Conservation (phyloP, 805 yeast genomes). For the Nakazawaea holstii region DNA sequence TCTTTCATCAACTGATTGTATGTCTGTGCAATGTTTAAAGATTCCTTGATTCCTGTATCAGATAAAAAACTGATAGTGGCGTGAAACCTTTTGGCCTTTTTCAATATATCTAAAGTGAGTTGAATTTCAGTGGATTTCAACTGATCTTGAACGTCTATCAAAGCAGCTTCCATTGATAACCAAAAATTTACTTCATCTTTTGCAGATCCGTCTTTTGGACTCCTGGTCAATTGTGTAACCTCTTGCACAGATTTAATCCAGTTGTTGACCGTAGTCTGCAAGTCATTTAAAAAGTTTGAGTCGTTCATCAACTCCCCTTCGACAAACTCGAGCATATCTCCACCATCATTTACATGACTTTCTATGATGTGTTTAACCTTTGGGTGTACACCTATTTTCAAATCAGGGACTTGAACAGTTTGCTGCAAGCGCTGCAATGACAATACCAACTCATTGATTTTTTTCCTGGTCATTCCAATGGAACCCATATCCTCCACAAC, state of each 20-base stretch:
- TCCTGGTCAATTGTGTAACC: constrained; percentile 47
- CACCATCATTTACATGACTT: constrained; percentile 24
- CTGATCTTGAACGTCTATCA: constrained; percentile 53
- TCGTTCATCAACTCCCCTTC: constrained; percentile 31
- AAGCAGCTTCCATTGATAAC: constrained; percentile 62
- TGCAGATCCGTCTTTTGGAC: constrained; percentile 49
- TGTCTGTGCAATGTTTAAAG: constrained; percentile 42
- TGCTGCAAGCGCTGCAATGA: constrained; percentile 67
- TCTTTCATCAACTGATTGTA: constrained; percentile 64
- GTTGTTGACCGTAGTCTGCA: constrained; percentile 64
- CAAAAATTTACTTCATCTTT: constrained; percentile 73
- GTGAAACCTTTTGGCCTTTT: constrained; percentile 72
- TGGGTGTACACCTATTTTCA: constrained; percentile 48
- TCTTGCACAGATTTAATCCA: constrained; percentile 68
- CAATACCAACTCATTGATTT: constrained; percentile 60
- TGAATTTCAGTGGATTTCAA: constrained; percentile 47
- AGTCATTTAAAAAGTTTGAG: constrained; percentile 51
- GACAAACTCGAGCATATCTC: constrained; percentile 16
- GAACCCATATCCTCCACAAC: constrained; percentile 21
- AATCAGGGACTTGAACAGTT: constrained; percentile 62
- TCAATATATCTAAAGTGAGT: constrained; percentile 54
- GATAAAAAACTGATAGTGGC: constrained; percentile 67
- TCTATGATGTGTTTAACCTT: constrained; percentile 34
- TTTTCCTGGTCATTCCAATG: constrained; percentile 47
- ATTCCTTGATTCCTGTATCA: constrained; percentile 62